Percentiles rank a stretch among this genome's conserved stretches.
Conservation (phyloP, 768 basidiomycete species). For the Trametes elegans region DNA sequence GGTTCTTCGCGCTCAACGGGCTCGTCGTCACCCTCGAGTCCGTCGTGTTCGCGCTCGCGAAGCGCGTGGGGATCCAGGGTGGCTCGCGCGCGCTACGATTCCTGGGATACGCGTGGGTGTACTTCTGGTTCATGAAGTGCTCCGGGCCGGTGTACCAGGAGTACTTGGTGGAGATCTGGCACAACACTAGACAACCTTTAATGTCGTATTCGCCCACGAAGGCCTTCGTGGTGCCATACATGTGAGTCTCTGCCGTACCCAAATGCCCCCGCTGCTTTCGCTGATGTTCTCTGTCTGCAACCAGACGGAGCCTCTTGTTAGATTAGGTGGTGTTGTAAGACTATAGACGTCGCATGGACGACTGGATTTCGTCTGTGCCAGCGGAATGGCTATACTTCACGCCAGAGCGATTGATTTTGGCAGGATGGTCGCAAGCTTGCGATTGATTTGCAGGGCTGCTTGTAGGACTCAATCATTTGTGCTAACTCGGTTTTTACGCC, state of each 20-base stretch:
- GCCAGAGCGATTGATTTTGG: too few species aligned
- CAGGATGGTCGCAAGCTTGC: too few species aligned
- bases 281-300: too few species aligned
- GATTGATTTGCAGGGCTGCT: too few species aligned
- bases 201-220: background rate
- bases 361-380: too few species aligned
- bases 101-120: slow-evolving; percentile 21
- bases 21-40: slow-evolving; percentile 21
- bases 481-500: too few species aligned
- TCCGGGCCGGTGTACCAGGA: slow-evolving; percentile 3
- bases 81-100: background rate
- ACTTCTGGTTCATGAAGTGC: slow-evolving; percentile 9
- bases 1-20: slow-evolving; percentile 20
- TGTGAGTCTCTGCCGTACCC: background rate
- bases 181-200: background rate
- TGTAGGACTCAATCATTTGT: too few species aligned
- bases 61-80: background rate
- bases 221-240: background rate
- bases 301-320: too few species aligned
- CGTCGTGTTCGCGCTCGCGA: slow-evolving; percentile 2
- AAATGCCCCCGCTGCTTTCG: too few species aligned
- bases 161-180: background rate
- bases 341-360: too few species aligned
- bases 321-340: too few species aligned
- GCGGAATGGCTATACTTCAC: too few species aligned